Percentiles rank a stretch among this genome's conserved stretches.
phyloP scores from a whole-genome alignment of 805 yeast genomes.

The Candida succiphila region DNA sequence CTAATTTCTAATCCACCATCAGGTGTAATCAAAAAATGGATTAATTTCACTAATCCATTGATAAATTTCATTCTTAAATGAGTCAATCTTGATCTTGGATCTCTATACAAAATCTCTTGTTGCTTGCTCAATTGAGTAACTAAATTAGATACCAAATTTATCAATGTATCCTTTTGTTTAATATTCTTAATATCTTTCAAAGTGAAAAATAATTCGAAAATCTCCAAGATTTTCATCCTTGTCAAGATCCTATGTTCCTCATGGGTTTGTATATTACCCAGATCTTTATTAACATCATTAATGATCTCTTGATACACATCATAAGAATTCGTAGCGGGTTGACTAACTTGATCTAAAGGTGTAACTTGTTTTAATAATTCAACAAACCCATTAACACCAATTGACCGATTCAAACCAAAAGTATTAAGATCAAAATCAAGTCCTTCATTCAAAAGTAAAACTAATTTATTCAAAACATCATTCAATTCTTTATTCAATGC shows the following conservation, averaged over 20 bases:
- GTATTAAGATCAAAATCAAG: constrained; percentile 33
- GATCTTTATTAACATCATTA: constrained; percentile 2
- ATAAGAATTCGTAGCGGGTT: constrained; percentile 17
- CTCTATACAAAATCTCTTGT: constrained; percentile 33
- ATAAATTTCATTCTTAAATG: constrained; percentile 29
- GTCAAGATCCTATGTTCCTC: constrained; percentile 33
- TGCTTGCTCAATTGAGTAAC: constrained; percentile 36
- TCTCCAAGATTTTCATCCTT: constrained; percentile 31
- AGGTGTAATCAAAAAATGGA: constrained; percentile 22
- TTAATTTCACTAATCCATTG: constrained; percentile 27
- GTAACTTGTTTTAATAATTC: constrained; percentile 29
- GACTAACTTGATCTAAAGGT: constrained; percentile 27
- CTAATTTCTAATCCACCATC: constrained; percentile 17
- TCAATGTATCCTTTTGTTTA: constrained; percentile 13
- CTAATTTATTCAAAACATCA: constrained; percentile 12
- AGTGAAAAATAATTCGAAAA: constrained; percentile 36
- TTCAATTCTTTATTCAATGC: constrained; percentile 7
- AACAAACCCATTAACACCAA: constrained; percentile 42
- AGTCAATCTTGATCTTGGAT: constrained; percentile 33
- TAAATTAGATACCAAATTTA: constrained; percentile 28
- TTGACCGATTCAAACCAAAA: constrained; percentile 41
- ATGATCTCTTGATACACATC: constrained; percentile 12
- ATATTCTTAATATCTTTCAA: constrained; percentile 13
- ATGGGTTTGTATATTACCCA: constrained; percentile 22
- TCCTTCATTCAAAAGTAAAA: constrained; percentile 26